Evolutionary conservation across 1,139 yeast species (phyloP), one percentile per base, ranked within the genome.

Genomic region (Suhomyces wounanorum): DNA sequence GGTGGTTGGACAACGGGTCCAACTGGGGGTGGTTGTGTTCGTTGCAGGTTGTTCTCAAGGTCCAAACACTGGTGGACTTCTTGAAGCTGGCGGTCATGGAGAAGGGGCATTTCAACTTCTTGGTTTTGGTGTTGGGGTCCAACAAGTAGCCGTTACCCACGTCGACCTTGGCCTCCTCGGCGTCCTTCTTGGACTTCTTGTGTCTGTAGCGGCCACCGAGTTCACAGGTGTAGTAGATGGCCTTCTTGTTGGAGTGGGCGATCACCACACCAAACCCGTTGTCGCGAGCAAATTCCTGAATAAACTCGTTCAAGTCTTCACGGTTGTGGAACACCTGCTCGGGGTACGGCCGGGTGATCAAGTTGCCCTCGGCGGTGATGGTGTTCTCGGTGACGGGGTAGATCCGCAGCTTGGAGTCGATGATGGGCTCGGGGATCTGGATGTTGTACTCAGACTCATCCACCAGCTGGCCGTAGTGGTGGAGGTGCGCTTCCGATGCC

Each of bases 181-280:
- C 49, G 26, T 61, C 68, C 58, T 69, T 66, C 55, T 73, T 74
- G 53, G 72, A 69, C 63, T 78, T 78, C 59, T 81, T 81, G 59
- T 79, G 84, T 53, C 85, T 70, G 60, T 81, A 81, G 40, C 80
- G 70, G 23, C 85, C 85, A 41, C 85, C 85, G 44, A 81, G 68
- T 64, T 81, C 85, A 63, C 85, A 81, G n/a, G 84, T 81, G 63
- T 79, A 81, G 63, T 81, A 81, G 53, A 81, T 81, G 39, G 85
- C 85, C 62, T 81, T 81, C 54, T 75, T 77, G 63, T 81, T 81
- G 25, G 83, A 78, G 63, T 81, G 84, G 36, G 84, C 83, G 64
- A 81, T 81, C 26, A 81, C 84, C 42, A 81, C 82, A 3, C 84
- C 84, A 65, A 81, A 81, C 39, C 83, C 84, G 61, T 81, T 79